Base-by-base conservation (phyloP, 306 rosid genomes). In the Leucaena leucocephala region DNA sequence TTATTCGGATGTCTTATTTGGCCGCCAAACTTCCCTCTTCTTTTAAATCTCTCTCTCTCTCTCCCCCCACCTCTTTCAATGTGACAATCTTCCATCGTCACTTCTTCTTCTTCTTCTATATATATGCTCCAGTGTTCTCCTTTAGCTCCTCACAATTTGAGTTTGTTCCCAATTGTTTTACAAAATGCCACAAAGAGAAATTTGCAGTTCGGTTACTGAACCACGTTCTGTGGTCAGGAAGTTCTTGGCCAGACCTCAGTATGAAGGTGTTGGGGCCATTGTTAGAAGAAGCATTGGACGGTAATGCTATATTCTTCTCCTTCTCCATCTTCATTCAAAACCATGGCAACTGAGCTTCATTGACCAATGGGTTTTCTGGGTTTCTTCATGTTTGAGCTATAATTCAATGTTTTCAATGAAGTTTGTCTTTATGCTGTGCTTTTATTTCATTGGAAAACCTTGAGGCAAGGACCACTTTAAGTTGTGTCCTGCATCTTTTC, bases 271-370 rank as follows among this genome's bases (percentile, higher is more conserved):
- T 49, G 99, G 98, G 2, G 99, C 99, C 42, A 85, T 90, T 89
- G 99, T 95, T 75, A 86, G 99, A 80, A 91, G 99, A 82, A 95
- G 99, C 91, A 93, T 95, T 64, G 99, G 99, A 78, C 63, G 99
- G 99, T 91, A 13, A 57, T 62, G 71, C 7, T 7, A 16, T 3
- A 19, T 35, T 38, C 44, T 67, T 22, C 15, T 77, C 27, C 27
- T 75, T 63, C 57, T 16, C 8, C 22, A 7, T 3, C 43, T 74
- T n/a, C 44, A 36, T 57, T 79, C 77, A 62, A 40, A 48, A 22
- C 4, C 9, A 4, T 7, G 7, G 33, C 16, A 17, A 57, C 71
- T 85, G 39, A 78, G 63, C 12, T 17, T 65, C 79, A 81, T 61
- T 76, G 27, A 63, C 64, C 83, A 52, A 82, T 78, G 69, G 66